phyloP scores from a whole-genome alignment of 2,329 filamentous ascomycete species.

The Fusarium coffeatum region DNA sequence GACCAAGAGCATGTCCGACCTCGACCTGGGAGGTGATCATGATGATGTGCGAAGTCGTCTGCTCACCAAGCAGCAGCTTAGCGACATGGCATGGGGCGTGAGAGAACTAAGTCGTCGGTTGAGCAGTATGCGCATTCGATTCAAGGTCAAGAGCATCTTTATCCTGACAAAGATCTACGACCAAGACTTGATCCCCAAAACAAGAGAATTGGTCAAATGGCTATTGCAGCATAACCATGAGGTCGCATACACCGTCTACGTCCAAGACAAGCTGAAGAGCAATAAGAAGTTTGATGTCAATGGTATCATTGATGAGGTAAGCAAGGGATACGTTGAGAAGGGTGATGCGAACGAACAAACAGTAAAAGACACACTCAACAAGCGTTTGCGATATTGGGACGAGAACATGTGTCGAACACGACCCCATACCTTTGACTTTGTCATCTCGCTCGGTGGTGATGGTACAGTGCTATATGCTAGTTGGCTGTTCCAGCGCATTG shows the following conservation, averaged over 20 bases:
- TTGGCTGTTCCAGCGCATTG: slow-evolving; percentile 95
- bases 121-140: slow-evolving; percentile 82
- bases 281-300: slow-evolving; percentile 79
- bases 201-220: slow-evolving; percentile 83
- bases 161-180: slow-evolving; percentile 94
- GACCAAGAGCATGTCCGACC: slow-evolving; percentile 56
- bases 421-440: slow-evolving; percentile 92
- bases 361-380: slow-evolving; percentile 53
- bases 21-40: slow-evolving; percentile 52
- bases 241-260: slow-evolving; percentile 79
- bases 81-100: slow-evolving; percentile 97
- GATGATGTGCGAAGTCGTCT: slow-evolving; percentile 71
- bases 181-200: slow-evolving; percentile 79
- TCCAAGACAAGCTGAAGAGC: slow-evolving; percentile 79
- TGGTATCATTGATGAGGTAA: slow-evolving; percentile 74
- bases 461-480: slow-evolving; percentile 97
- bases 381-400: slow-evolving; percentile 84
- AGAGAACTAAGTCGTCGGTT: slow-evolving; percentile 88
- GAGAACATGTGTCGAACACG: slow-evolving; percentile 79
- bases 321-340: slow-evolving; percentile 55
- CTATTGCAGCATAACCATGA: slow-evolving; percentile 77
- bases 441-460: slow-evolving; percentile 91
- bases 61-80: slow-evolving; percentile 92
- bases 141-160: slow-evolving; percentile 86
- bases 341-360: slow-evolving; percentile 50